Evolutionary conservation across 371 early-diverging fungal species (phyloP).

Genomic region (Mortierella sp.): DNA sequence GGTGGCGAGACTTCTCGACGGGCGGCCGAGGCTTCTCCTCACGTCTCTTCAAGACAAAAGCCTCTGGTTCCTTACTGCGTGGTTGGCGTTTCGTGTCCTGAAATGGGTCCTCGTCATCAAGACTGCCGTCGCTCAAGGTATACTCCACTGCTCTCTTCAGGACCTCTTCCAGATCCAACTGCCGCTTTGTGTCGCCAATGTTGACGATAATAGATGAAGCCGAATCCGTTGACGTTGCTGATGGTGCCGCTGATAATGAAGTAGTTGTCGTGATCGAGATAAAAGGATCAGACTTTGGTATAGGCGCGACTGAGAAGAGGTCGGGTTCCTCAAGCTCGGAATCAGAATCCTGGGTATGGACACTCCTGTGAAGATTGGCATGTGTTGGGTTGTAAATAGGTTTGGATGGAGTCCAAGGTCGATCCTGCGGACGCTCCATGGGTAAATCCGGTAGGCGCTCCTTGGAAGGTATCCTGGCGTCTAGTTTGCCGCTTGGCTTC

Average conservation of each 20-base stretch:
- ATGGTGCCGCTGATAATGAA: not conserved
- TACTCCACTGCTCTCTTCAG: not conserved
- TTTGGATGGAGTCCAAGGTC: not conserved
- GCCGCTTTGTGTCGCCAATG: not conserved
- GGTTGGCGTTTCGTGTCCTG: not conserved
- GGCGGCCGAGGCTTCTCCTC: not conserved
- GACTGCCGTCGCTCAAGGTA: not conserved
- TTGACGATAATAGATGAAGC: not conserved
- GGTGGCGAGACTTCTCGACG: not conserved
- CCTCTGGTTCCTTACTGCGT: not conserved
- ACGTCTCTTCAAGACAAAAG: not conserved
- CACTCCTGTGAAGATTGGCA: not conserved
- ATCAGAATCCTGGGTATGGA: slow-evolving; percentile 15
- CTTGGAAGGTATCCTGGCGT: not conserved
- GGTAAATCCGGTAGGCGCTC: not conserved
- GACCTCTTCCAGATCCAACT: not conserved
- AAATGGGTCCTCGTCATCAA: not conserved
- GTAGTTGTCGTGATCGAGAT: not conserved
- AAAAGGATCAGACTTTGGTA: not conserved
- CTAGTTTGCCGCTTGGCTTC: not conserved
- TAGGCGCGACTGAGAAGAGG: not conserved
- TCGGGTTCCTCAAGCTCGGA: slow-evolving; percentile 28
- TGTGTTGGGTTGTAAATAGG: slow-evolving; percentile 8
- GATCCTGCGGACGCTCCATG: not conserved
- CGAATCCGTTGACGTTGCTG: not conserved